Conservation (phyloP, 2,329 filamentous ascomycete species). For the Pleomassaria siparia region DNA sequence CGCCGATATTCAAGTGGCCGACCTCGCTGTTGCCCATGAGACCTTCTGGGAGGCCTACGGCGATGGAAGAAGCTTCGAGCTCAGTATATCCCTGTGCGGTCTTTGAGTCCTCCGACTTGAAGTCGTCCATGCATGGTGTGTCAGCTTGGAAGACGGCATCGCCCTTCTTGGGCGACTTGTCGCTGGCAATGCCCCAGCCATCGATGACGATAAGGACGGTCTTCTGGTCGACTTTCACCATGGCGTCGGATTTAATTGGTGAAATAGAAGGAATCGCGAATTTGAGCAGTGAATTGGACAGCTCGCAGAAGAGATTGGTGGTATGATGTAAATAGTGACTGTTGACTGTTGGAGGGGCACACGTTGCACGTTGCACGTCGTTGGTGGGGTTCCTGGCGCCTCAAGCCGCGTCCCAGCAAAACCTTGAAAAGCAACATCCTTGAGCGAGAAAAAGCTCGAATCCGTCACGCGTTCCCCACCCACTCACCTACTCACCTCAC, state of each 20-base stretch:
- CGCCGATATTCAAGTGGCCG: conserved; percentile 97
- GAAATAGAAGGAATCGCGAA: not conserved
- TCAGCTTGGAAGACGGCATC: conserved; percentile 94
- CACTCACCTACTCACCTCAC: conserved; percentile 13
- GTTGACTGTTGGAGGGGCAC: conserved; percentile 30
- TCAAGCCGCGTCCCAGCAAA: conserved; percentile 2
- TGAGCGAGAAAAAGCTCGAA: conserved; percentile 15
- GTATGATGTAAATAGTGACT: conserved; percentile 7
- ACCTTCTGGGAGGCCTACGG: conserved; percentile 92
- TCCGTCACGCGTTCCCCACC: conserved; percentile 25
- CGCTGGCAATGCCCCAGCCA: conserved; percentile 89
- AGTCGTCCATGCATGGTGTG: conserved; percentile 92
- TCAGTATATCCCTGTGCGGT: conserved; percentile 83
- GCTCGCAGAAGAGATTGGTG: conserved; percentile 4
- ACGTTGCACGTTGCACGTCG: no score
- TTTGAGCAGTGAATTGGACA: conserved; percentile 2
- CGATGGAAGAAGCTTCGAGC: conserved; percentile 93
- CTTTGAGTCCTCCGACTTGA: conserved; percentile 66
- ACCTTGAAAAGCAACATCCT: conserved; percentile 14
- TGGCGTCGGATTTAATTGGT: conserved; percentile 45
- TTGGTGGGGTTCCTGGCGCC: conserved; percentile 8
- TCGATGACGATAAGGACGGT: conserved; percentile 90
- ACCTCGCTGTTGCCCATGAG: conserved; percentile 99
- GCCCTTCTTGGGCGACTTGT: conserved; percentile 79
- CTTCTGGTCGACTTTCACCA: conserved; percentile 70